Evolutionary conservation across 139 green algal genomes (phyloP).

Genomic region (Chlamydomonas sphaeroides): DNA sequence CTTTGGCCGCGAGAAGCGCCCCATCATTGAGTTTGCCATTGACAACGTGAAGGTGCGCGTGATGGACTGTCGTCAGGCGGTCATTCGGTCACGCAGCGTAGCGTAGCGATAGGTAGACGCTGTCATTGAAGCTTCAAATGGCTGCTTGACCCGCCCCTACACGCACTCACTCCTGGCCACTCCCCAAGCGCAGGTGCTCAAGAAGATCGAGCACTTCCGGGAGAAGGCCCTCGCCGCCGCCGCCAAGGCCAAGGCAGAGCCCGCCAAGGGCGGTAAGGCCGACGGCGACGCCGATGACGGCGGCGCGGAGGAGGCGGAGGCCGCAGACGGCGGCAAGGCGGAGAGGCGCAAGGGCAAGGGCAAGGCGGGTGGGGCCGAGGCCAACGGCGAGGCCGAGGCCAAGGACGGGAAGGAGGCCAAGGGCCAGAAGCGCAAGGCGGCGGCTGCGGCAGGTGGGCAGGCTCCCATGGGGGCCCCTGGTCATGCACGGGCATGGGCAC

Average conservation of each 20-base stretch:
- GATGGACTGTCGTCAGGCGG: too few species aligned
- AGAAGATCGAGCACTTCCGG: conserved; percentile 54
- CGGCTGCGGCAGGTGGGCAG: background rate
- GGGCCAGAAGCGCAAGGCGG: background rate
- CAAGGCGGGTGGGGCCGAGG: conserved; percentile 22
- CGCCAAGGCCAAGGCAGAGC: background rate
- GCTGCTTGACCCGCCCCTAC: too few species aligned
- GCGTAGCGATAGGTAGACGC: too few species aligned
- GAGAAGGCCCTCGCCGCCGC: background rate
- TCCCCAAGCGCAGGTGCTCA: conserved; percentile 61
- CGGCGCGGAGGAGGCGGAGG: background rate
- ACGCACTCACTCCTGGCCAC: too few species aligned
- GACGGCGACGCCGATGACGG: background rate
- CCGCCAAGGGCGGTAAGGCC: background rate
- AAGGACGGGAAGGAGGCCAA: background rate
- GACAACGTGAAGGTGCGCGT: conserved; percentile 82
- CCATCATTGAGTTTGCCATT: conserved; percentile 93
- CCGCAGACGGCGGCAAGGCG: background rate
- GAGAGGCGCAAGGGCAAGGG: background rate
- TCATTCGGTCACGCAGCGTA: too few species aligned
- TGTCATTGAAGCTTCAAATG: too few species aligned
- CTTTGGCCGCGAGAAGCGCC: conserved; percentile 70
- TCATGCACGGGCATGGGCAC: too few species aligned
- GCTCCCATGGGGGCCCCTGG: too few species aligned
- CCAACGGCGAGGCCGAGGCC: conserved; percentile 37